Evolutionary conservation across 78 protist genomes (phyloP), one percentile per base, ranked within the genome.

Genomic region (Speleostelium caveatum): DNA sequence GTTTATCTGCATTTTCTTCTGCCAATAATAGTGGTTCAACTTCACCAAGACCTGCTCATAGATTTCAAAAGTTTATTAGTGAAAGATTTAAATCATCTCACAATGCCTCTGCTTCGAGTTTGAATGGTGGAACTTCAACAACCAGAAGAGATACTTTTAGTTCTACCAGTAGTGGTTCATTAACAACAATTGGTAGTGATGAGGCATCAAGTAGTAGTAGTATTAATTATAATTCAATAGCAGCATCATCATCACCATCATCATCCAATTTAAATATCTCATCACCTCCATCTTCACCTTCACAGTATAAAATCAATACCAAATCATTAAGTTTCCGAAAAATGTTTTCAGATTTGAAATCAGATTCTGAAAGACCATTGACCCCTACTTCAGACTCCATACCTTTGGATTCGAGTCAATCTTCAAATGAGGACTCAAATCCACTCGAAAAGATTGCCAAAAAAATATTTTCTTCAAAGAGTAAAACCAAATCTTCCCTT

Each of bases 41-140:
- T 21, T 10, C 30, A 17, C 72, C 26, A 10, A 36, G 51, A 30
- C 26, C 26, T 14, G 5, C 79, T 35, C 24, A 59, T 7, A 53
- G 91, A 67, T 69, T 83, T 66, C 75, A 83, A 30, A 83, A 83
- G 51, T 69, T 83, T 30, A 59, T 83, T 14, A 53, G 66, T 76
- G 86, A 76, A 33, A 76, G 38, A 33, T 63, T 76, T 72, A 72
- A 53, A 53, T n/a, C n/a, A n/a, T n/a, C n/a, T n/a, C n/a, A n/a
- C n/a, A n/a, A n/a, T n/a, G n/a, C n/a, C n/a, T n/a, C n/a, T n/a
- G n/a, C n/a, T n/a, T n/a, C n/a, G n/a, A n/a, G n/a, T n/a, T n/a
- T n/a, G n/a, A n/a, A n/a, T n/a, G n/a, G n/a, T n/a, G n/a, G n/a
- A n/a, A n/a, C n/a, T n/a, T n/a, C n/a, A n/a, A 45, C 53, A 45